phyloP scores from a whole-genome alignment of 768 basidiomycete species.

The Russula earlei region DNA sequence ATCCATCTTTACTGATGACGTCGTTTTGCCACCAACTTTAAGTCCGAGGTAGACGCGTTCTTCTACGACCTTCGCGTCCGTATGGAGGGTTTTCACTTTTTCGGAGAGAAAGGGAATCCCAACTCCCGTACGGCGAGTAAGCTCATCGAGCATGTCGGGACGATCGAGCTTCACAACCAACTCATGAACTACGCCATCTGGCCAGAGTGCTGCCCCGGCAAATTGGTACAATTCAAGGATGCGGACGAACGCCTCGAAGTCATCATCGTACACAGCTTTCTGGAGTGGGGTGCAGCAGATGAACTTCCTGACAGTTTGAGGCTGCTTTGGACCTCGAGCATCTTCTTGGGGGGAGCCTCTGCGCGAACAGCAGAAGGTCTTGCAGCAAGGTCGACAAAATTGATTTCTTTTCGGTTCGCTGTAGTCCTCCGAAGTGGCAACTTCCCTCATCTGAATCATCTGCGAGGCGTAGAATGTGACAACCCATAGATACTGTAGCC shows the following conservation, averaged over 20 bases:
- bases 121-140: constrained; percentile 42
- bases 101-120: constrained; percentile 20
- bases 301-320: background rate
- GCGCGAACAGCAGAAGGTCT: constrained; percentile 37
- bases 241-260: constrained; percentile 43
- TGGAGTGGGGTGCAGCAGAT: constrained; percentile 23
- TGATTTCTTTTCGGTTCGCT: constrained; percentile 34
- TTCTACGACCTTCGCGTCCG: constrained; percentile 30
- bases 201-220: constrained; percentile 26
- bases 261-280: constrained; percentile 35
- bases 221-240: constrained; percentile 36
- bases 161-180: constrained; percentile 33
- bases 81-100: constrained; percentile 27
- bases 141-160: constrained; percentile 45
- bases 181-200: constrained; percentile 15
- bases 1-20: too few relatives aligned
- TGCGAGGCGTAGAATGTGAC: background rate
- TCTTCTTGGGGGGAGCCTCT: constrained; percentile 29
- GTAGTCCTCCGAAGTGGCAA: constrained; percentile 30
- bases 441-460: constrained; percentile 21
- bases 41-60: constrained; percentile 43
- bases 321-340: constrained; percentile 27
- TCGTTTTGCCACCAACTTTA: constrained; percentile 56
- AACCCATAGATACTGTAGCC: background rate
- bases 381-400: constrained; percentile 46